Base-by-base conservation (phyloP, 2,329 filamentous ascomycete genomes). In the Fragosphaeria purpurea region DNA sequence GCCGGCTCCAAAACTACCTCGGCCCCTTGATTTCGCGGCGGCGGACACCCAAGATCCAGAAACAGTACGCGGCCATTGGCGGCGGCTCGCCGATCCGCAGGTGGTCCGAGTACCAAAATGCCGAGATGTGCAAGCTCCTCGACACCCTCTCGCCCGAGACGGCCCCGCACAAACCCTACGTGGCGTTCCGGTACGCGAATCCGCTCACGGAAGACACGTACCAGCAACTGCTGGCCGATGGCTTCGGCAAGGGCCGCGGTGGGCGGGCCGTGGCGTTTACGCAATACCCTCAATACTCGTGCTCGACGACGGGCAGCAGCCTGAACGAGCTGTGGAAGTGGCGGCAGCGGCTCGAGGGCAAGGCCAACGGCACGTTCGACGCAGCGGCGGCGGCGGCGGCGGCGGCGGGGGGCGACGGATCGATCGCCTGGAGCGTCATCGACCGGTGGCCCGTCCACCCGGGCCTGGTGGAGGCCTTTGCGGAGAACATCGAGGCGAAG, bases 311-410 rank as follows among this genome's bases (percentile, higher is more conserved):
- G 0, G 93, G 93, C 30, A 95, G 88, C 67, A 95, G 88, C 55
- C 70, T 98, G 51, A 98, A 98, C 62, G 93, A 98, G 70, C 71
- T 98, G 38, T 98, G 93, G 93, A 96, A 94, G 70, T 96, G 90
- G 89, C 79, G 90, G 56, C 86, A 88, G 62, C 76, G 88, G 55
- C 70, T 98, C 48, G 90, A 97, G 67, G 88, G 87, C 40, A 89
- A 88, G 66, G 46, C 47, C 43, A 40, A 33, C 6, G 30, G 30
- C 31, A 22, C 22, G 22, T 22, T 22, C 22, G 22, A 22, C n/a
- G 70, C 72, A 42, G 71, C 71, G 41, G 72, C 72, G 35, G 65
- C 63, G 7, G 72, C 77, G 32, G 67, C 40, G 6, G 40, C 37
- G 0, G 47, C 32, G 7, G 42, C 38, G 9, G 30, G 44, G 11